These are phyloP conservation scores for Acanthamoeba divionensis DNA, from an alignment of 208 protist genomes.

Conservation along the genomic window DNA sequence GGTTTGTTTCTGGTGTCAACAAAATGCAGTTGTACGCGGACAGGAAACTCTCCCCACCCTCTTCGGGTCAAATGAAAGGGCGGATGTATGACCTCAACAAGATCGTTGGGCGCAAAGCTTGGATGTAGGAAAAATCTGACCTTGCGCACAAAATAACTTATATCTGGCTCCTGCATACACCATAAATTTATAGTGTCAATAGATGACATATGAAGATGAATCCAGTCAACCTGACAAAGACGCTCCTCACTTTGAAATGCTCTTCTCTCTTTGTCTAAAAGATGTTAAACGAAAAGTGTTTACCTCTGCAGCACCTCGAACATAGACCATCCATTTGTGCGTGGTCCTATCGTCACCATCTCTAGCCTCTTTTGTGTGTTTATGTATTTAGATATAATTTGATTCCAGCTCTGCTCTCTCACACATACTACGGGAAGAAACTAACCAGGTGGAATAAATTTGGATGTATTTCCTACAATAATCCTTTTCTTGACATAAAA, in stretches of 20 bases:
- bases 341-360: not conserved
- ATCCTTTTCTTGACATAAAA: constrained; percentile 48
- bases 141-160: constrained; percentile 42
- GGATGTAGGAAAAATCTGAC: constrained; percentile 64
- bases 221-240: no score
- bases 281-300: no score
- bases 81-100: constrained; percentile 56
- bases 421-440: no score
- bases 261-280: no score
- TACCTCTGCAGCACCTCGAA: constrained; percentile 9
- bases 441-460: constrained; percentile 2
- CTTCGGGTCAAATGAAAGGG: constrained; percentile 49
- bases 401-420: no score
- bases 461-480: constrained; percentile 49
- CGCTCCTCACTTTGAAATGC: no score
- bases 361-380: no score
- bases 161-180: not conserved
- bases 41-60: constrained; percentile 62
- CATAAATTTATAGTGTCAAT: no score
- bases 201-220: no score
- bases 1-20: constrained; percentile 56
- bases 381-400: no score
- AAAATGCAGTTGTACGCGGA: constrained; percentile 62
- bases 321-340: constrained; percentile 53
- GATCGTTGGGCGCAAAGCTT: constrained; percentile 58